Evolutionary conservation across 2,329 filamentous ascomycete genomes (phyloP).

Genomic region (Lachnellula suecica): DNA sequence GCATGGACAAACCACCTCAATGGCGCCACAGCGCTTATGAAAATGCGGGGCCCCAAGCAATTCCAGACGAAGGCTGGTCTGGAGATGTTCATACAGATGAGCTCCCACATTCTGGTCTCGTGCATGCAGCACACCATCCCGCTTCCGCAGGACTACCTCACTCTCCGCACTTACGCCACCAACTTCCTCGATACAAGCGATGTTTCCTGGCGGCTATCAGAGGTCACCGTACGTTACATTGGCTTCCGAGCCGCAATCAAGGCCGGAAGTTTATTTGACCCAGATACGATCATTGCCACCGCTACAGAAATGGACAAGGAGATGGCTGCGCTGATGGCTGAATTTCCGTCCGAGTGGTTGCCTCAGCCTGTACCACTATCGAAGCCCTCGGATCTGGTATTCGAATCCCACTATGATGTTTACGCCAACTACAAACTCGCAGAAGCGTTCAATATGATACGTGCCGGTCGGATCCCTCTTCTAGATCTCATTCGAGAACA

Average conservation of each 20-base stretch:
- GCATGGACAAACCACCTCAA: conserved; percentile 53
- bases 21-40: conserved; percentile 47
- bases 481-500: conserved; percentile 2
- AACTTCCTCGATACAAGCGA: conserved; percentile 21
- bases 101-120: conserved; percentile 47
- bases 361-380: background rate
- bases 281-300: background rate
- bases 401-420: conserved; percentile 13
- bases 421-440: conserved; percentile 11
- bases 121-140: conserved; percentile 49
- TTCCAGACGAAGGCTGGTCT: conserved; percentile 46
- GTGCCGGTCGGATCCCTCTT: conserved; percentile 11
- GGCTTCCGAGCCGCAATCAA: conserved; percentile 8
- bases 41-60: conserved; percentile 44
- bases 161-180: conserved; percentile 42
- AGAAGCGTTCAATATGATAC: conserved; percentile 10
- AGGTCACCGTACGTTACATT: conserved; percentile 6
- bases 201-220: background rate
- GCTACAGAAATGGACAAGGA: background rate
- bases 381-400: conserved; percentile 6
- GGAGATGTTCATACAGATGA: conserved; percentile 54
- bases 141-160: conserved; percentile 45
- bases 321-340: background rate
- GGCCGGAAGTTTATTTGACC: background rate
- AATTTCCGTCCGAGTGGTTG: background rate